A percentile compares a stretch with the other conserved stretches of the same genome.
phyloP scores from a whole-genome alignment of 73 alveolate species.

The Chromera velia region DNA sequence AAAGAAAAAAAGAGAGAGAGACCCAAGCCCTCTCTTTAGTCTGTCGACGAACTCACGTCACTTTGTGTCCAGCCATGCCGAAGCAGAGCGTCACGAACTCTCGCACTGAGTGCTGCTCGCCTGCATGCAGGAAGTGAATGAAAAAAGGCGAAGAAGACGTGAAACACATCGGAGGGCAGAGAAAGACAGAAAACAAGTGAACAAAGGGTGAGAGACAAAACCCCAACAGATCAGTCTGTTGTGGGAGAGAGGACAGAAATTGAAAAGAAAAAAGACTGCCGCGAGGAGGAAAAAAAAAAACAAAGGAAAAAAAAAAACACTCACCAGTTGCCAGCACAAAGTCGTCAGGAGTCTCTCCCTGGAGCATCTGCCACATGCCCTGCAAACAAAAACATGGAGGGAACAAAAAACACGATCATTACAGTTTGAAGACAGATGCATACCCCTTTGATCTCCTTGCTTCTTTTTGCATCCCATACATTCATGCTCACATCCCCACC shows the following conservation, averaged over 20 bases:
- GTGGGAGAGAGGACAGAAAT: no score
- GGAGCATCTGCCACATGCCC: conserved; percentile 54
- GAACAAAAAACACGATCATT: neutral
- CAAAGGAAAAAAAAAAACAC: no score
- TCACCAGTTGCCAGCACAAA: conserved; percentile 50
- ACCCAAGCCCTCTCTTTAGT: no score
- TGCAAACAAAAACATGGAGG: conserved; percentile 9
- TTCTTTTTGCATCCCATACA: neutral
- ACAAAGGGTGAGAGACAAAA: neutral
- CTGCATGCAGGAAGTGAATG: no score
- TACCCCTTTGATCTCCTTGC: neutral
- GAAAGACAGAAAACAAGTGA: neutral
- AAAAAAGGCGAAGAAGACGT: no score
- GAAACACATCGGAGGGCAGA: neutral
- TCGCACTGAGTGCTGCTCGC: conserved; percentile 17
- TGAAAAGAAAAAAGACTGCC: no score
- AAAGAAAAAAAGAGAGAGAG: no score
- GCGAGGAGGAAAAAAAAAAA: no score
- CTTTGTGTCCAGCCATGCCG: neutral
- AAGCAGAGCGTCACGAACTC: conserved; percentile 4
- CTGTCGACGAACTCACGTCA: no score
- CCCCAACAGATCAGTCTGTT: neutral
- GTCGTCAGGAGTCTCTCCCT: conserved; percentile 50
- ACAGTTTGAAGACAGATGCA: neutral
- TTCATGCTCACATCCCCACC: no score